Evolutionary conservation across 306 rosid species (phyloP), one percentile per base, ranked within the genome.

Genomic region (Dryas alaskensis): DNA sequence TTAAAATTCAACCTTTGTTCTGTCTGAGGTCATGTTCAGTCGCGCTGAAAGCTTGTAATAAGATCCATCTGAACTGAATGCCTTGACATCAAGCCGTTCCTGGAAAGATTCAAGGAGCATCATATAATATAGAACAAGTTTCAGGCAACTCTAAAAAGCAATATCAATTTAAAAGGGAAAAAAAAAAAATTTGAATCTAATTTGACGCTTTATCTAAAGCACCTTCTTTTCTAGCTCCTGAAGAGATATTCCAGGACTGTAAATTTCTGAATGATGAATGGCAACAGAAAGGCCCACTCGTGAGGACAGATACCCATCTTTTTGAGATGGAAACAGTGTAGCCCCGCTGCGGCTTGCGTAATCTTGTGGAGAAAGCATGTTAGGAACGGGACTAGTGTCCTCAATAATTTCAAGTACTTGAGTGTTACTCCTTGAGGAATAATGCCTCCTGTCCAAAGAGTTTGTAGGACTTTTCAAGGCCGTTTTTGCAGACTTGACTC

Each of bases 221-320:
- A 94, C 99, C 99, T 94, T 92, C 85, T 94, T 94, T 87, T 94
- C 99, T 65, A 94, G 85, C 72, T 94, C 99, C 82, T 62, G 89
- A 66, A 92, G 86, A 72, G 97, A 94, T 59, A 94, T 82, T 80
- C 99, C 97, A 59, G 96, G 78, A 85, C 97, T 84, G 66, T 84
- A 86, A 78, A 70, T 83, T 73, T 94, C 95, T 59, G 97, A 91
- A 64, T 77, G 79, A 44, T 66, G 81, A 67, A 87, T 77, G 7
- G 96, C 89, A 89, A 92, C 89, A 14, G 97, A 82, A 84, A 94
- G 83, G 73, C 99, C 99, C 71, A 94, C 88, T 82, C 99, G 85
- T 45, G 97, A 84, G 69, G 97, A 89, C 40, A 86, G 69, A 86
- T 77, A 73, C 40, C 87, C 60, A 81, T 91, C 98, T 73, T 88